Evolutionary conservation across 176 grass and related monocot genomes (phyloP).

Genomic region (Coix lacrymajobi): DNA sequence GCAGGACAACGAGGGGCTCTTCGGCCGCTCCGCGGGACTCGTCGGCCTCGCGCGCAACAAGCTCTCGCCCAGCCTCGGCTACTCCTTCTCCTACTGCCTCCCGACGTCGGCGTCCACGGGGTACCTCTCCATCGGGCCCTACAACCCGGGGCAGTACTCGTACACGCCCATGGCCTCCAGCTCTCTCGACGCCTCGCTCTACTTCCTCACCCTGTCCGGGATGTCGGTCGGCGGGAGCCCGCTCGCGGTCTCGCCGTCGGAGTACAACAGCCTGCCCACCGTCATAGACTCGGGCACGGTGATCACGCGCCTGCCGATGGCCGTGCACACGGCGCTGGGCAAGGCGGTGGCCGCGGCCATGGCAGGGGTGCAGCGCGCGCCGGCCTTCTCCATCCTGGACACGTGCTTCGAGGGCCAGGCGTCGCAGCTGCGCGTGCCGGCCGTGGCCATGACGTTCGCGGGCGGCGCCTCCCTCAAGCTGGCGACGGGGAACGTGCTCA

Average conservation of each 20-base stretch:
- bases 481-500: slow-evolving; percentile 35
- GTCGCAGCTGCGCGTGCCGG: slow-evolving; percentile 33
- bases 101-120: slow-evolving; percentile 36
- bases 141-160: slow-evolving; percentile 6
- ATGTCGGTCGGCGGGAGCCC: slow-evolving; percentile 37
- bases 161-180: slow-evolving; percentile 58
- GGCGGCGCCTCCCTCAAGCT: slow-evolving; percentile 54
- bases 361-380: slow-evolving; percentile 6
- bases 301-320: slow-evolving; percentile 60
- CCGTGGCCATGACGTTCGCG: slow-evolving; percentile 46
- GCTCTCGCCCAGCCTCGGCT: slow-evolving; percentile 51
- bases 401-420: slow-evolving; percentile 64
- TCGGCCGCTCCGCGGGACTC: slow-evolving; percentile 52
- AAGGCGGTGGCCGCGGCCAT: slow-evolving; percentile 49
- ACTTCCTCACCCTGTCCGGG: slow-evolving; percentile 34
- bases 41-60: slow-evolving; percentile 59
- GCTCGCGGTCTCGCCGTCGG: slow-evolving; percentile 35
- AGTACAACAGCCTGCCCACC: slow-evolving; percentile 48
- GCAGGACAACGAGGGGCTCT: slow-evolving; percentile 71
- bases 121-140: slow-evolving; percentile 51
- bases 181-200: slow-evolving; percentile 37
- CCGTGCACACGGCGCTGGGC: slow-evolving; percentile 66
- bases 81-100: slow-evolving; percentile 70
- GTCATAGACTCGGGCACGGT: slow-evolving; percentile 92
- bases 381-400: slow-evolving; percentile 55